Conservation (phyloP, 2,329 filamentous ascomycete genomes). For the Sclerotinia borealis region DNA sequence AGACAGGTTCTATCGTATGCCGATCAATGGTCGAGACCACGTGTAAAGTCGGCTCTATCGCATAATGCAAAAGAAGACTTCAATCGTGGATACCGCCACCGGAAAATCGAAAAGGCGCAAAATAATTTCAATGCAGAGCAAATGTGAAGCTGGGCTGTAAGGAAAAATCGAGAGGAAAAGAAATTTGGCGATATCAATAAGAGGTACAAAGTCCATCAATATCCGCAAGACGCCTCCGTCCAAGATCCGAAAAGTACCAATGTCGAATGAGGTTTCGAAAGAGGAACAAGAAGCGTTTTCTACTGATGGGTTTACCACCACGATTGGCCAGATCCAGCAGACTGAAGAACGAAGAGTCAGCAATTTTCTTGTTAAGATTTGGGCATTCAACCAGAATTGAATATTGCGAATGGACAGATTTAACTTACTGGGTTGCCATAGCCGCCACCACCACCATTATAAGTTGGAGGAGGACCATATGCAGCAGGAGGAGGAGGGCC, state of each 20-base stretch:
- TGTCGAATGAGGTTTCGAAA: constrained; percentile 18
- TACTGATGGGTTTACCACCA: constrained; percentile 45
- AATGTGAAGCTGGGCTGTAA: constrained; percentile 19
- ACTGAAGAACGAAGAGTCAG: constrained; percentile 17
- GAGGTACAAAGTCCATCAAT: constrained; percentile 23
- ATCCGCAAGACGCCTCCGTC: constrained; percentile 26
- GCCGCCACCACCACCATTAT: constrained; percentile 41
- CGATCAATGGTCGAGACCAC: constrained; percentile 30
- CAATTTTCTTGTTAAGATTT: neutral
- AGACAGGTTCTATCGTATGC: constrained; percentile 36
- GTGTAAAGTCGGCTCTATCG: constrained; percentile 24
- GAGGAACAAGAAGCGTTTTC: constrained; percentile 22
- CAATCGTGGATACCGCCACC: constrained; percentile 26
- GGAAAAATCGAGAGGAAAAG: constrained; percentile 15
- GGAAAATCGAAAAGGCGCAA: constrained; percentile 30
- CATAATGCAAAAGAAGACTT: constrained; percentile 26
- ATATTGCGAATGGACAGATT: neutral
- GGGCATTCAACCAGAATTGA: too few relatives aligned
- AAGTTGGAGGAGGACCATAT: constrained; percentile 43
- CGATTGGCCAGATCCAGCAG: constrained; percentile 42
- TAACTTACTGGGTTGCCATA: constrained; percentile 44
- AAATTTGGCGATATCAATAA: constrained; percentile 13
- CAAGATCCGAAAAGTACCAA: constrained; percentile 23
- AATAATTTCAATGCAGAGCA: constrained; percentile 17
- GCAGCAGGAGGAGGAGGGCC: constrained; percentile 52